Evolutionary conservation across 2,329 filamentous ascomycete genomes (phyloP), one percentile per base, ranked within the genome.

Genomic region (Fusarium nanum): DNA sequence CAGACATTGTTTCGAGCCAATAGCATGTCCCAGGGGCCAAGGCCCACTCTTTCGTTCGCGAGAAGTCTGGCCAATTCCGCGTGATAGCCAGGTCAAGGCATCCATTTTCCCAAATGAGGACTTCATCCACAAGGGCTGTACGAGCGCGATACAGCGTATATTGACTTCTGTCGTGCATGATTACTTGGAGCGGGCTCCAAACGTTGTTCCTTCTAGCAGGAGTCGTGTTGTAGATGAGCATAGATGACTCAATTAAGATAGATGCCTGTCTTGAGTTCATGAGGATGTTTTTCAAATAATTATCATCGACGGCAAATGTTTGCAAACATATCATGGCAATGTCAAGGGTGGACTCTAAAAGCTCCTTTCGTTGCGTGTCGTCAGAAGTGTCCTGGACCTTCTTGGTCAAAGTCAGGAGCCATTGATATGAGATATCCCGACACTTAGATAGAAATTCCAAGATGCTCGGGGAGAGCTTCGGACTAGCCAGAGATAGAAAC

Each of bases 51-150:
- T 10, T 2, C 0, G 32, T 28, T 2, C 41, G 28, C 3, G 22
- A n/a, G 45, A 73, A 75, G 3, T 32, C 57, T 10, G 66, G 27
- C 66, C 73, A 75, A 11, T 60, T 53, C n/a, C 62, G 12, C n/a
- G 66, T 40, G 2, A 73, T 64, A 2, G 73, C 72, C 2, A 59
- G 10, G n/a, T 68, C 49, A 2, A 76, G 56, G 9, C 64, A 70
- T 0, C n/a, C n/a, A n/a, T n/a, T n/a, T n/a, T n/a, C n/a, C n/a
- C n/a, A n/a, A n/a, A n/a, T n/a, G n/a, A n/a, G n/a, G n/a, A n/a
- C n/a, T n/a, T n/a, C n/a, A n/a, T n/a, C n/a, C n/a, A n/a, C n/a
- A n/a, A n/a, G n/a, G n/a, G n/a, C n/a, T n/a, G n/a, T n/a, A n/a
- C n/a, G n/a, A n/a, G n/a, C n/a, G n/a, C n/a, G n/a, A n/a, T n/a